Conservation (phyloP, 108 stramenopile species). For the Pseudonitzschia multistriata region DNA sequence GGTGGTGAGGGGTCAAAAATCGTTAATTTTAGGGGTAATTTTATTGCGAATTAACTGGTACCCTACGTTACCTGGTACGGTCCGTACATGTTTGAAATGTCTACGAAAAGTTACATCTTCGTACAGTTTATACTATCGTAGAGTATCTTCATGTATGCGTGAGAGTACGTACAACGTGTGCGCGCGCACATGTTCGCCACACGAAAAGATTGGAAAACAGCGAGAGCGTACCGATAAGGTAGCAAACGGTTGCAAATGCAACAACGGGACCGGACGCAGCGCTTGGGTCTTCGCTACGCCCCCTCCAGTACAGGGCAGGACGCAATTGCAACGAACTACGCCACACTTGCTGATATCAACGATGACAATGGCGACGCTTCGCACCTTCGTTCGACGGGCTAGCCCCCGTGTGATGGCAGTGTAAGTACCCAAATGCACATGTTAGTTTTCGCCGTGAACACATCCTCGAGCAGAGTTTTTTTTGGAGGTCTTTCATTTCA, state of each 20-base stretch:
- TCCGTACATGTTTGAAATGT: no score
- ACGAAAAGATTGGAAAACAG: slow-evolving; percentile 10
- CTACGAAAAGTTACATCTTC: no score
- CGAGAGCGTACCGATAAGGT: not conserved
- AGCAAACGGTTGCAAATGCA: not conserved
- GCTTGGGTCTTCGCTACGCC: not conserved
- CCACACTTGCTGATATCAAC: not conserved
- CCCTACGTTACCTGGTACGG: no score
- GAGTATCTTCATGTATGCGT: not conserved
- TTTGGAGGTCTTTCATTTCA: not conserved
- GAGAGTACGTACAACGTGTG: not conserved
- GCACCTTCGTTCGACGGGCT: slow-evolving; percentile 28
- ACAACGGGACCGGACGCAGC: slow-evolving; percentile 5
- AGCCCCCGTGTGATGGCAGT: slow-evolving; percentile 27
- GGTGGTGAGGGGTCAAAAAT: no score
- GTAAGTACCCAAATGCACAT: slow-evolving; percentile 32
- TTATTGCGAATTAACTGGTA: no score
- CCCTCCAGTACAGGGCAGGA: not conserved
- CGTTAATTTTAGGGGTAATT: no score
- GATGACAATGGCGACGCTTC: slow-evolving; percentile 45
- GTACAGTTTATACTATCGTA: no score
- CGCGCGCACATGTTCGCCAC: not conserved
- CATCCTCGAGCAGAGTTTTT: not conserved
- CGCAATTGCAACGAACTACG: not conserved
- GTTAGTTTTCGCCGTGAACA: slow-evolving; percentile 10